phyloP scores from a whole-genome alignment of 2,329 filamentous ascomycete species.

The Colletotrichum sp. region DNA sequence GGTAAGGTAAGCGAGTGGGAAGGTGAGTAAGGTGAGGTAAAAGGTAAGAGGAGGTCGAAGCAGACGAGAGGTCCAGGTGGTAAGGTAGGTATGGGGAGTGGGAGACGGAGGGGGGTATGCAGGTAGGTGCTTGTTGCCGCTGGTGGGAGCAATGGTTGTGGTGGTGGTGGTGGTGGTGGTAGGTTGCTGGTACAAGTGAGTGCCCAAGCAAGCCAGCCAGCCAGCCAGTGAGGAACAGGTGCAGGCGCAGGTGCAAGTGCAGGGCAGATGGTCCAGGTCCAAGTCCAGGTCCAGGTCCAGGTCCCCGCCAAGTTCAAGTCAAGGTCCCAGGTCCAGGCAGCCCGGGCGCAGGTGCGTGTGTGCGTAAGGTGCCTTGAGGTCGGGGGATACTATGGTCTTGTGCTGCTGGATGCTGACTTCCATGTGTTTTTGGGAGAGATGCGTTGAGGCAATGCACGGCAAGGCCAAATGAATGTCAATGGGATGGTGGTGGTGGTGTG shows the following conservation, averaged over 20 bases:
- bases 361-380: background rate
- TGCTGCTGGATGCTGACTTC: background rate
- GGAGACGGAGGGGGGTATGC: background rate
- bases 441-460: background rate
- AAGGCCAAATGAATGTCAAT: background rate
- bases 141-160: background rate
- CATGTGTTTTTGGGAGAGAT: background rate
- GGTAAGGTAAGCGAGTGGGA: constrained; percentile 8
- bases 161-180: background rate
- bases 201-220: background rate
- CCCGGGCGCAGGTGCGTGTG: constrained; percentile 8
- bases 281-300: background rate
- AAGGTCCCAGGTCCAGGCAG: constrained; percentile 1
- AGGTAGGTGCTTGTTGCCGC: background rate
- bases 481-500: background rate
- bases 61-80: background rate
- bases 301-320: background rate
- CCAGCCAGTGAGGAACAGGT: background rate
- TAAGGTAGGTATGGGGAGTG: background rate
- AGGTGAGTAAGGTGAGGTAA: constrained; percentile 2
- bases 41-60: background rate
- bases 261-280: background rate
- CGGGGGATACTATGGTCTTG: background rate
- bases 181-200: background rate
- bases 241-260: background rate